phyloP scores from a whole-genome alignment of 805 yeast species.

The Saccharomycopsis capsularis region DNA sequence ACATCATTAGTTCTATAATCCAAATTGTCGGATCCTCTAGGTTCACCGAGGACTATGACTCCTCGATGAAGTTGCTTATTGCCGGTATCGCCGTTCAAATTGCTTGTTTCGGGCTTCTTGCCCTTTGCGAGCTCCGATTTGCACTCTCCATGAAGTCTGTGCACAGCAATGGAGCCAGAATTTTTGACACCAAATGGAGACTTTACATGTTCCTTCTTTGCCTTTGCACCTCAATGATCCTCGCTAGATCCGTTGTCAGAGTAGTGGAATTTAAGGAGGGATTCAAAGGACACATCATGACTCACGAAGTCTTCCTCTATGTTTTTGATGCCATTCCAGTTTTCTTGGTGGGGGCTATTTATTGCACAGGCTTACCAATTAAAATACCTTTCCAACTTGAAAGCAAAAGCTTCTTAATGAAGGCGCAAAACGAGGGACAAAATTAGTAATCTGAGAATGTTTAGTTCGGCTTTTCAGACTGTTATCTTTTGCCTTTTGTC shows the following conservation, averaged over 20 bases:
- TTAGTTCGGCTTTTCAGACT: too few relatives aligned
- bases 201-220: not conserved
- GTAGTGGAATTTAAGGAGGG: conserved; percentile 30
- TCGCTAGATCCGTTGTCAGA: conserved; percentile 31
- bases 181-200: not conserved
- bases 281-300: conserved; percentile 22
- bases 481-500: too few relatives aligned
- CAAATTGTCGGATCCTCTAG: not conserved
- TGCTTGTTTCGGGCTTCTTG: not conserved
- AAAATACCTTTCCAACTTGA: not conserved
- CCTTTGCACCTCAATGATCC: not conserved
- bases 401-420: too few relatives aligned
- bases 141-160: not conserved
- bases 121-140: not conserved
- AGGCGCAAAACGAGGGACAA: too few relatives aligned
- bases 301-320: not conserved
- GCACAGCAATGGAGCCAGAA: too few relatives aligned
- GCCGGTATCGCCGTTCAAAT: not conserved
- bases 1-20: not conserved
- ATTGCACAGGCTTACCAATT: not conserved
- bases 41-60: not conserved
- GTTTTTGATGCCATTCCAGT: not conserved
- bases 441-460: too few relatives aligned
- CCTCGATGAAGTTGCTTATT: not conserved
- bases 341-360: not conserved